These are phyloP conservation scores for Cyclaneusma minus DNA, from an alignment of 2,329 filamentous ascomycete species.

Conservation along the genomic window DNA sequence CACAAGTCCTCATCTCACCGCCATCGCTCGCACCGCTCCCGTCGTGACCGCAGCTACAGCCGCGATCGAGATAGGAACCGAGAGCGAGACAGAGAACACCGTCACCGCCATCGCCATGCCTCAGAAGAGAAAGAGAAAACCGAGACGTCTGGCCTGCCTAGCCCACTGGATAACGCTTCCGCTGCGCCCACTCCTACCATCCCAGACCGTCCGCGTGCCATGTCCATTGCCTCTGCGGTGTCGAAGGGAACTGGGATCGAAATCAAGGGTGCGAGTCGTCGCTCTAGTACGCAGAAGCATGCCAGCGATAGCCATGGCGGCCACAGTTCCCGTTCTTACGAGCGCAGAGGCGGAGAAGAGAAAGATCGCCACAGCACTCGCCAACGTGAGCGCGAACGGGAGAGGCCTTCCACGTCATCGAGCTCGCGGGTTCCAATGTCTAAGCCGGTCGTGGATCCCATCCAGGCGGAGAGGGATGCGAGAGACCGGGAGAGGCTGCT, in stretches of 20 bases:
- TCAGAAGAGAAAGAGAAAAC: slow-evolving; percentile 6
- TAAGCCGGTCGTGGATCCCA: slow-evolving; percentile 35
- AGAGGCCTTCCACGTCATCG: neutral
- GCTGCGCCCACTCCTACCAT: slow-evolving; percentile 8
- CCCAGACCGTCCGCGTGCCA: slow-evolving; percentile 5
- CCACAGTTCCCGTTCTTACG: slow-evolving; percentile 10
- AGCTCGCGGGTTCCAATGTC: neutral
- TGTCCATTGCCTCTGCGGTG: slow-evolving; percentile 9
- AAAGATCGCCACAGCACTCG: slow-evolving; percentile 16
- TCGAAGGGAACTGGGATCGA: slow-evolving; percentile 14
- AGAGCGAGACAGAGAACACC: slow-evolving; percentile 21
- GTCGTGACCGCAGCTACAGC: slow-evolving; percentile 29
- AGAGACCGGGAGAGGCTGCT: slow-evolving; percentile 49
- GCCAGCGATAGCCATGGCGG: slow-evolving; percentile 13
- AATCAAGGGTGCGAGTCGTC: slow-evolving; percentile 16
- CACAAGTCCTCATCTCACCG: slow-evolving; percentile 23
- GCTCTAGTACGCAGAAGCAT: slow-evolving; percentile 11
- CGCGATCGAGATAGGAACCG: slow-evolving; percentile 27
- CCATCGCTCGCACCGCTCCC: slow-evolving; percentile 29
- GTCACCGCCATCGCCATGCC: slow-evolving; percentile 9
- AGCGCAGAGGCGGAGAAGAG: slow-evolving; percentile 18
- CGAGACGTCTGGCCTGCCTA: no score
- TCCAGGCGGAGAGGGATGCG: slow-evolving; percentile 54
- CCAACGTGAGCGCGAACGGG: slow-evolving; percentile 1
- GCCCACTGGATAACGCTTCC: slow-evolving; percentile 1